Evolutionary conservation across 1,284 basidiomycete species (phyloP).

Genomic region (Thecaphora thlaspeos): DNA sequence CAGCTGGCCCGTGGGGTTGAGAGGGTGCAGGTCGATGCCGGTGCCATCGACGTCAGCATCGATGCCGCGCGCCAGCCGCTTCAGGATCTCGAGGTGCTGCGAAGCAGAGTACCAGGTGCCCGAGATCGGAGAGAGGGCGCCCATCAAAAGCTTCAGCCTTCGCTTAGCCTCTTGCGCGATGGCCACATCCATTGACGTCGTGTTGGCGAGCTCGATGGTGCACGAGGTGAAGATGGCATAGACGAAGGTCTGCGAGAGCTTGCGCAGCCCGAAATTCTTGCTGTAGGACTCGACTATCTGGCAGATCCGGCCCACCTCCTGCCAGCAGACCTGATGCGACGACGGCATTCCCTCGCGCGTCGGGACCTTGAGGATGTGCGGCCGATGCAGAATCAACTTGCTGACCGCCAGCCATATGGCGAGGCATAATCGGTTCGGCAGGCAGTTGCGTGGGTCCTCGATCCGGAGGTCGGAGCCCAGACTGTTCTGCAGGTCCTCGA

Average conservation of each 20-base stretch:
- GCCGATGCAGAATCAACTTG: conserved; percentile 37
- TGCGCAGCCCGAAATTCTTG: conserved; percentile 35
- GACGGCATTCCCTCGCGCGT: conserved; percentile 23
- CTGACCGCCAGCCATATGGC: conserved; percentile 34
- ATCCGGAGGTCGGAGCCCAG: conserved; percentile 24
- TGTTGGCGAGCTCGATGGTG: conserved; percentile 47
- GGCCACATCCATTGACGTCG: conserved; percentile 30
- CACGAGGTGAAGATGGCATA: conserved; percentile 46
- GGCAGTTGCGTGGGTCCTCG: conserved; percentile 19
- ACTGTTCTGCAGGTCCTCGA: conserved; percentile 20
- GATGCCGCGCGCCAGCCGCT: conserved; percentile 32
- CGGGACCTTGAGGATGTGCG: conserved; percentile 40
- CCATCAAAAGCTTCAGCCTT: conserved; percentile 34
- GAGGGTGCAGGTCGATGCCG: conserved; percentile 1
- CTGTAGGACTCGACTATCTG: conserved; percentile 36
- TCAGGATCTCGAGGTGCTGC: conserved; percentile 36
- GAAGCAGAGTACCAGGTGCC: conserved; percentile 27
- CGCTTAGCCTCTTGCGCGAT: conserved; percentile 32
- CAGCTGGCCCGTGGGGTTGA: no score
- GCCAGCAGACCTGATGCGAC: conserved; percentile 40
- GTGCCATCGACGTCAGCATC: conserved; percentile 37
- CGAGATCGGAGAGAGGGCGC: conserved; percentile 33
- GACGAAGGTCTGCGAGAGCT: conserved; percentile 33
- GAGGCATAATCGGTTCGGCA: conserved; percentile 30
- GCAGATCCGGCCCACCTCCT: conserved; percentile 32